phyloP scores from a whole-genome alignment of 2,329 filamentous ascomycete genomes.

The Colletotrichum eremochloae region DNA sequence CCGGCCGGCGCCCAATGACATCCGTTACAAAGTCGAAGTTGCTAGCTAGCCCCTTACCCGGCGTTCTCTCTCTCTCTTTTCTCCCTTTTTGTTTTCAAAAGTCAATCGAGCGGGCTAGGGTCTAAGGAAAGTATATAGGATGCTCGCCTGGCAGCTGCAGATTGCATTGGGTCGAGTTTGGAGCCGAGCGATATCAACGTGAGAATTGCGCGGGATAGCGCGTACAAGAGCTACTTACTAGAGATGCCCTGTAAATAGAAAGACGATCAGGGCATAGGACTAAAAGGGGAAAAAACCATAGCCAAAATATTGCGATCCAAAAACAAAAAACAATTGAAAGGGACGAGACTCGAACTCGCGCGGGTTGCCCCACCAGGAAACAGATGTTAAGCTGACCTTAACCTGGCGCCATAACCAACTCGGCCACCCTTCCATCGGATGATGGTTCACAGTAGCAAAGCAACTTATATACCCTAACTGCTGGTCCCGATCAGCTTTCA shows the following conservation, averaged over 20 bases:
- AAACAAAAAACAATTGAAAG: background rate
- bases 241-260: no score
- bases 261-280: background rate
- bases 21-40: background rate
- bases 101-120: no score
- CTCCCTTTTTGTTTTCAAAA: background rate
- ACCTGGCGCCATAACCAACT: slow-evolving; percentile 43
- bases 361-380: slow-evolving; percentile 43
- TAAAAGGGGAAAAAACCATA: background rate
- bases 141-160: no score
- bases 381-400: slow-evolving; percentile 43
- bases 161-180: no score
- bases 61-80: background rate
- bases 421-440: slow-evolving; percentile 39
- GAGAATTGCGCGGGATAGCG: no score
- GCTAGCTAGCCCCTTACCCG: background rate
- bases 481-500: background rate
- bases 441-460: rapidly evolving
- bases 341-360: slow-evolving; percentile 43
- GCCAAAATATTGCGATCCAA: background rate
- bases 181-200: no score
- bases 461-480: rapidly evolving
- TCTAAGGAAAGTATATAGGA: no score
- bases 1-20: slow-evolving; percentile 11
- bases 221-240: no score